Conservation (phyloP, 164 flowering plant species). For the Akebia trifoliata region DNA sequence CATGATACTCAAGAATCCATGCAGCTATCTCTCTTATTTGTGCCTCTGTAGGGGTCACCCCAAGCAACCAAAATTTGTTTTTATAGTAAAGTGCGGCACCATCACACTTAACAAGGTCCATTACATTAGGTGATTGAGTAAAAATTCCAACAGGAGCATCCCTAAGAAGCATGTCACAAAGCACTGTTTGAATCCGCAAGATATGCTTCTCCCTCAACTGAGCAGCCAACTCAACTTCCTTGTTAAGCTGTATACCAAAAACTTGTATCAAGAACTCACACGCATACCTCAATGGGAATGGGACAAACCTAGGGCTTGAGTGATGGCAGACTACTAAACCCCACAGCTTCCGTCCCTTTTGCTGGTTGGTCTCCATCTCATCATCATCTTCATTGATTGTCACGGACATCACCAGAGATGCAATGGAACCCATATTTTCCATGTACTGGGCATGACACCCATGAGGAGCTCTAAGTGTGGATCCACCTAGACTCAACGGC, state of each 20-base stretch:
- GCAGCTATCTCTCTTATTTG: conserved; percentile 49
- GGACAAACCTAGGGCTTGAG: conserved; percentile 57
- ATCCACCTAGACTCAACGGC: conserved; percentile 59
- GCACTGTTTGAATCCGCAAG: conserved; percentile 53
- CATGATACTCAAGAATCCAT: conserved; percentile 58
- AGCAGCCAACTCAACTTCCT: conserved; percentile 61
- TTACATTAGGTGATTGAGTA: conserved; percentile 66
- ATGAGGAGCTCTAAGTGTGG: conserved; percentile 70
- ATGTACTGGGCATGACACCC: conserved; percentile 78
- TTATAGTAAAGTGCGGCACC: conserved; percentile 68
- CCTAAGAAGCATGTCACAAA: conserved; percentile 78
- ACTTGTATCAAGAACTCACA: conserved; percentile 78
- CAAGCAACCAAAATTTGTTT: conserved; percentile 53
- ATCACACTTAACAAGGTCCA: conserved; percentile 76
- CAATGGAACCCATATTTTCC: conserved; percentile 74
- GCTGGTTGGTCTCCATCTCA: conserved; percentile 28
- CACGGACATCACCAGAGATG: conserved; percentile 78
- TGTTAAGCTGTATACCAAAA: conserved; percentile 59
- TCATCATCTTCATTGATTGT: conserved; percentile 53
- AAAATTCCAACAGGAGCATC: conserved; percentile 64
- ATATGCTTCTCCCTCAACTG: conserved; percentile 70
- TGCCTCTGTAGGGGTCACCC: conserved; percentile 61
- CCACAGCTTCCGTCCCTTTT: conserved; percentile 56
- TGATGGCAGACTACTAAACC: conserved; percentile 85
- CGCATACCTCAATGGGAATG: conserved; percentile 71